A percentile compares a stretch with the other conserved stretches of the same genome.
phyloP scores from a whole-genome alignment of 2,329 filamentous ascomycete species.

The Pseudonectria buxi region DNA sequence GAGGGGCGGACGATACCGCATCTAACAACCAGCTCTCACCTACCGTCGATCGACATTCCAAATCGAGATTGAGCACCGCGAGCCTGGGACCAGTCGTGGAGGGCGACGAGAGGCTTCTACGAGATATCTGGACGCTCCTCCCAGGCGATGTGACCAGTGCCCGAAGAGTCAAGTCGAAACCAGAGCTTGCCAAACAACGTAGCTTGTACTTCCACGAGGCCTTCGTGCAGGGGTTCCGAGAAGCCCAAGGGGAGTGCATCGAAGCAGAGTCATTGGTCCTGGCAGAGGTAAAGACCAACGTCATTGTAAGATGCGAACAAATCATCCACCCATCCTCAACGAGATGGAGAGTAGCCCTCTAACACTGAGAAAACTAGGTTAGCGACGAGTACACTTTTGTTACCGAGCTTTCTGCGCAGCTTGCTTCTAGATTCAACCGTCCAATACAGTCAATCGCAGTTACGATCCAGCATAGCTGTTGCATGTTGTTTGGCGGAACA shows the following conservation, averaged over 20 bases:
- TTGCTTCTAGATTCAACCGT: conserved; percentile 70
- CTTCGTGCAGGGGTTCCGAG: conserved; percentile 25
- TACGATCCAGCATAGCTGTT: conserved; percentile 66
- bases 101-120: conserved; percentile 14
- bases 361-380: conserved; percentile 42
- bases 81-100: conserved; percentile 26
- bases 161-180: conserved; percentile 13
- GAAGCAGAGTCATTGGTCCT: conserved; percentile 51
- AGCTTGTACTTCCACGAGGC: conserved; percentile 38
- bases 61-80: conserved; percentile 11
- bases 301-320: conserved; percentile 21
- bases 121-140: conserved; percentile 9
- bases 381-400: conserved; percentile 70
- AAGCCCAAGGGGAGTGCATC: conserved; percentile 37
- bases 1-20: conserved; percentile 3
- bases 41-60: conserved; percentile 13
- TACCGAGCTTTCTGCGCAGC: conserved; percentile 63
- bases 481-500: conserved; percentile 66
- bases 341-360: background rate
- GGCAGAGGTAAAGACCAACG: conserved; percentile 37
- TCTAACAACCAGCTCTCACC: conserved; percentile 3
- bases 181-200: conserved; percentile 13
- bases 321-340: background rate
- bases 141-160: conserved; percentile 9
- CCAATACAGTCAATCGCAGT: conserved; percentile 69